Conservation (phyloP, 352 stramenopile species). For the Pythium rhizo-oryzae region DNA sequence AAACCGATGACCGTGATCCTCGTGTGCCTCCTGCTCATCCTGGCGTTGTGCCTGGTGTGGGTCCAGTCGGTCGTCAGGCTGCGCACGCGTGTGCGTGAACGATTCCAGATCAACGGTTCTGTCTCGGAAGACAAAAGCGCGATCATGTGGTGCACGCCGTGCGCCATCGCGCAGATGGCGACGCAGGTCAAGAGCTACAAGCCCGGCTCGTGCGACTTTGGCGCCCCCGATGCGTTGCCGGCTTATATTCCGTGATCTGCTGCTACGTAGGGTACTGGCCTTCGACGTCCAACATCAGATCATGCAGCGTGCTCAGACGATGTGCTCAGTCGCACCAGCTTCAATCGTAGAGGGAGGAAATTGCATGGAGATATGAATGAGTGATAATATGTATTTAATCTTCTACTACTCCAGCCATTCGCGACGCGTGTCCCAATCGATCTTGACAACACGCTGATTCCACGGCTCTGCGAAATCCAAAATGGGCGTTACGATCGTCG, state of each 20-base stretch:
- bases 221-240: slow-evolving; percentile 34
- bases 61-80: background rate
- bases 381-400: too few species aligned
- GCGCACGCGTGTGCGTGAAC: slow-evolving; percentile 6
- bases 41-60: slow-evolving; percentile 13
- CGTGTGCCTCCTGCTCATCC: background rate
- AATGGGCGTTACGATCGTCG: background rate
- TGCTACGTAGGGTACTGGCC: too few species aligned
- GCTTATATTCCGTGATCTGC: slow-evolving; percentile 32
- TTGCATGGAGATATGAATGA: too few species aligned
- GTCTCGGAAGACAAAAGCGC: slow-evolving; percentile 15
- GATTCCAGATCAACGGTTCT: slow-evolving; percentile 19
- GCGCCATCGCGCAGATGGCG: slow-evolving; percentile 48
- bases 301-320: too few species aligned
- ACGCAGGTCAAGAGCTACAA: slow-evolving; percentile 63
- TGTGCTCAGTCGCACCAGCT: too few species aligned
- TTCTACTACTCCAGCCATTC: too few species aligned
- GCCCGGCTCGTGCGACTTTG: slow-evolving; percentile 43
- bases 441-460: background rate
- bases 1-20: background rate
- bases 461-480: background rate
- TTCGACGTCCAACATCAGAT: too few species aligned
- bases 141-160: slow-evolving; percentile 27
- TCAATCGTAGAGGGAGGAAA: too few species aligned
- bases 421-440: background rate